Evolutionary conservation across 257 asterid genomes (phyloP), one percentile per base, ranked within the genome.

Genomic region (Ilex aquifolium): DNA sequence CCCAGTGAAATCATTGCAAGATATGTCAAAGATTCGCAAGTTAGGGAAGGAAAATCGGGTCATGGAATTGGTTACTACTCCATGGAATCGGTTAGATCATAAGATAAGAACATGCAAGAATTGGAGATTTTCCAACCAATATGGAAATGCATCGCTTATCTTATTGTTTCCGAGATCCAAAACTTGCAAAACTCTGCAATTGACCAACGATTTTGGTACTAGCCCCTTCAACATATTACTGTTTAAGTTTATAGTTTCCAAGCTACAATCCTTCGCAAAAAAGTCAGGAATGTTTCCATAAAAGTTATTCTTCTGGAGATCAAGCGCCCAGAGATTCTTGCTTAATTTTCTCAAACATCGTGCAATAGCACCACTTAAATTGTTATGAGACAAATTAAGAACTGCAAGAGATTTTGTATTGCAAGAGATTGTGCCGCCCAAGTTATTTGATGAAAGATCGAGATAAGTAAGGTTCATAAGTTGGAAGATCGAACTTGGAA

Each of bases 341-440:
- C 63, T 71, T 16, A 36, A 7, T 44, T 44, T 71, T 48, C 63
- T 63, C 65, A 71, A 44, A 56, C 76, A 71, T 21, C 27, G 27
- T 21, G 27, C 27, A 21, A 21, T 21, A 21, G 27, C 27, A 21
- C 27, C 27, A 21, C 27, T 21, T 21, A 58, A 55, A 3, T 31
- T 51, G 58, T 70, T 70, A 21, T 60, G 59, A 30, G 75, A 44
- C 51, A 70, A 40, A 70, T 64, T 62, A 17, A 64, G 71, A 31
- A 59, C 27, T 3, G 0, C 21, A 32, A 21, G n/a, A n/a, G n/a
- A 70, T 59, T 30, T 50, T 39, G 21, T n/a, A n/a, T n/a, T n/a
- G n/a, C n/a, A n/a, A n/a, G 27, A 21, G 27, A 21, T 21, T 21
- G 27, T 21, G 27, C 27, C 27, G 27, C 27, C 27, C 27, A 21